Conservation (phyloP, 2,329 filamentous ascomycete genomes). For the Botrytis byssoidea region DNA sequence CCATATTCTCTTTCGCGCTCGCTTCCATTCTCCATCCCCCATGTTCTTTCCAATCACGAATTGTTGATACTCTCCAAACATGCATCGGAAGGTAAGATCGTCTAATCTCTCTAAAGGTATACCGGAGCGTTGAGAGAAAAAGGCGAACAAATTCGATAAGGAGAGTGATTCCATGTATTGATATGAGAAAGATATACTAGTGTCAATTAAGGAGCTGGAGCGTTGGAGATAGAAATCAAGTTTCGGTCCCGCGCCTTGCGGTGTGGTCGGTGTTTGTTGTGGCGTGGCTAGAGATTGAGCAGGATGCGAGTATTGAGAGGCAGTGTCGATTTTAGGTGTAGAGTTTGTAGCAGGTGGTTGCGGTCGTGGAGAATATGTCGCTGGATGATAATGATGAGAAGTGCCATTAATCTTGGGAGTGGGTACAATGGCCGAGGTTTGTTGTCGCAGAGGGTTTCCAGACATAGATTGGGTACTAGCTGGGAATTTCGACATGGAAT, state of each 20-base stretch:
- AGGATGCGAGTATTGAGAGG: background rate
- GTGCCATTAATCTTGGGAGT: background rate
- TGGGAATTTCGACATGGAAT: background rate
- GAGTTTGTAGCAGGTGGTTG: background rate
- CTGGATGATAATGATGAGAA: background rate
- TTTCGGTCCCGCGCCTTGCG: background rate
- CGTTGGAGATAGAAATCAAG: slow-evolving; percentile 20
- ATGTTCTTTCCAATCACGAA: slow-evolving; percentile 13
- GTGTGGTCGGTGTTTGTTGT: slow-evolving; percentile 16
- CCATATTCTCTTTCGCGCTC: slow-evolving; percentile 16
- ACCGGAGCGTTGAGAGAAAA: slow-evolving; percentile 9
- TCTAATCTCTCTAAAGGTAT: background rate
- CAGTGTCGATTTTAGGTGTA: background rate
- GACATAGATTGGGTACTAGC: background rate
- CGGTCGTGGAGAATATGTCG: background rate
- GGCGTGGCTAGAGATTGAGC: background rate
- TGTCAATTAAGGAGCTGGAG: background rate
- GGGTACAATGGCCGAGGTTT: too few species aligned
- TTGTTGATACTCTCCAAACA: slow-evolving; percentile 21
- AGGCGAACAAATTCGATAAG: background rate
- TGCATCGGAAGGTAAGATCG: slow-evolving; percentile 14
- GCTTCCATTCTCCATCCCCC: slow-evolving; percentile 18
- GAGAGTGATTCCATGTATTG: slow-evolving; percentile 11
- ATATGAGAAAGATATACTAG: background rate
- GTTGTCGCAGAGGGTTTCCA: background rate